Conservation (phyloP, 192 early-diverging fungal species). For the Coemansia sp. region DNA sequence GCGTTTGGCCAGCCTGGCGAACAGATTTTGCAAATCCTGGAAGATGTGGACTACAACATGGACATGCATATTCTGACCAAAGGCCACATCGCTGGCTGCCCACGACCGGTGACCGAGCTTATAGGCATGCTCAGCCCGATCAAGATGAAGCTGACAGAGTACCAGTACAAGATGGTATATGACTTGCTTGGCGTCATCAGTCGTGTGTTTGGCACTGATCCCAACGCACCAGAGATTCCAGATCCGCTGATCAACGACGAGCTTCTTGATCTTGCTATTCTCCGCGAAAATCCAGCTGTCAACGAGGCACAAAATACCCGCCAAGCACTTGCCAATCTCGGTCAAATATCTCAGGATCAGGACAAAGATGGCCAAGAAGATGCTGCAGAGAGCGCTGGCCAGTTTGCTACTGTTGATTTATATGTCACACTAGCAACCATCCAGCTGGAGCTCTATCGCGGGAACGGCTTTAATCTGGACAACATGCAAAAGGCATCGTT, state of each 20-base stretch:
- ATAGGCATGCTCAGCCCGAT: conserved; percentile 71
- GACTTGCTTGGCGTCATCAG: conserved; percentile 51
- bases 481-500: conserved; percentile 57
- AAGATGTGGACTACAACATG: conserved; percentile 74
- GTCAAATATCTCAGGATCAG: conserved; percentile 21
- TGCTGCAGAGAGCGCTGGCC: conserved; percentile 15
- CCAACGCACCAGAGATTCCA: conserved; percentile 15
- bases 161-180: conserved; percentile 82
- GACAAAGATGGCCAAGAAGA: background rate
- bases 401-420: conserved; percentile 55
- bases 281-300: conserved; percentile 48
- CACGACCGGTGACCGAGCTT: conserved; percentile 64
- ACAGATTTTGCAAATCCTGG: conserved; percentile 71
- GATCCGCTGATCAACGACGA: conserved; percentile 36
- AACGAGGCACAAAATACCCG: conserved; percentile 24
- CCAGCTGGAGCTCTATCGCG: conserved; percentile 75
- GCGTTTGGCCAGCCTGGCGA: conserved; percentile 43
- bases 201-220: conserved; percentile 40
- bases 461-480: conserved; percentile 58
- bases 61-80: conserved; percentile 65
- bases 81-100: conserved; percentile 55
- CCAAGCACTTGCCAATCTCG: conserved; percentile 46
- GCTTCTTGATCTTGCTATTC: conserved; percentile 27
- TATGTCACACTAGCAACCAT: conserved; percentile 70
- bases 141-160: conserved; percentile 72